Percentiles rank a stretch among this genome's conserved stretches.
These are phyloP conservation scores for Sideroxylon spinosum DNA, from an alignment of 179 eudicot species.

Conservation along the genomic window DNA sequence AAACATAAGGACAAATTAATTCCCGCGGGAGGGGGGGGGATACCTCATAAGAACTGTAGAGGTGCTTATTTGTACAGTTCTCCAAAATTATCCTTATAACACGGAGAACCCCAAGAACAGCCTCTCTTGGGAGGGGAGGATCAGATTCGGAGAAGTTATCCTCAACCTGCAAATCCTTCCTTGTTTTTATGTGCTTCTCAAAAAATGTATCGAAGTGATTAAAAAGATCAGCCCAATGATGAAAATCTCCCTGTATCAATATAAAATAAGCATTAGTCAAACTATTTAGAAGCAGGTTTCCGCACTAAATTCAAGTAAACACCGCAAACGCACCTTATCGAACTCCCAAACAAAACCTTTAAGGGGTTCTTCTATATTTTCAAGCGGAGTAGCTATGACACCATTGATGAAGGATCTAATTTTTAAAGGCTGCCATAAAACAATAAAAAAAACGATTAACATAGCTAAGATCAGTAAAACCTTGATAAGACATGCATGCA, in stretches of 20 bases:
- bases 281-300: not conserved
- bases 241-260: constrained; percentile 86
- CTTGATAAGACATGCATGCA: not conserved
- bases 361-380: constrained; percentile 72
- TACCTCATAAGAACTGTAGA: constrained; percentile 85
- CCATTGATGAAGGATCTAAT: constrained; percentile 71
- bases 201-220: constrained; percentile 90
- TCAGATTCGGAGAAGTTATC: constrained; percentile 73
- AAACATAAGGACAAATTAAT: not conserved
- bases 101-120: constrained; percentile 85
- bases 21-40: not conserved
- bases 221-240: constrained; percentile 96
- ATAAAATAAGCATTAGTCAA: constrained; percentile 25
- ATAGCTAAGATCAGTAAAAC: not conserved
- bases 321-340: constrained; percentile 62
- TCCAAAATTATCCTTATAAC: constrained; percentile 82
- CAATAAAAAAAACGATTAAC: constrained; percentile 1
- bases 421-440: constrained; percentile 74
- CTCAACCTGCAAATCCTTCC: constrained; percentile 86
- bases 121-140: constrained; percentile 88
- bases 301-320: constrained; percentile 5
- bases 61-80: constrained; percentile 91
- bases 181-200: constrained; percentile 73
- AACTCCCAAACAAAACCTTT: constrained; percentile 88
- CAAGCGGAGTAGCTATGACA: constrained; percentile 71